Conservation (phyloP, 495 filamentous ascomycete genomes). For the Pseudevernia furfuracea region DNA sequence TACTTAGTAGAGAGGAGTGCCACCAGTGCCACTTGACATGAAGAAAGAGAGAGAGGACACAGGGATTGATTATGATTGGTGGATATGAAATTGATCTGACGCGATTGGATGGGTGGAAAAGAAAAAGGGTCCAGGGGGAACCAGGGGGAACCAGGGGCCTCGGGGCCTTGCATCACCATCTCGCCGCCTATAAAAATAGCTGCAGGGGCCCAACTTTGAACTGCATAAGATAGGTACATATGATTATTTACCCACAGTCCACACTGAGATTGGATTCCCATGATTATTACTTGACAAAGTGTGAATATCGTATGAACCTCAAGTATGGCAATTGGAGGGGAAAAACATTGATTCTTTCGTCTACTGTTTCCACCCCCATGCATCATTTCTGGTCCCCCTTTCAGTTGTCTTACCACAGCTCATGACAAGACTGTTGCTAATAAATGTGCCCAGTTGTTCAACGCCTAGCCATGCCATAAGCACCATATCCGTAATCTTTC, state of each 20-base stretch:
- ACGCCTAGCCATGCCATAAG: background rate
- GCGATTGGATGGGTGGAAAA: background rate
- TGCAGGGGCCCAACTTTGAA: background rate
- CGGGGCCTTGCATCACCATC: background rate
- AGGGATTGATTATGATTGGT: background rate
- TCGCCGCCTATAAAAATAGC: background rate
- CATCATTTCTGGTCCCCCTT: background rate
- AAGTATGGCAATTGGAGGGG: too few relatives aligned
- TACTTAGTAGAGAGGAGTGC: too few relatives aligned
- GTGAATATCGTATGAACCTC: too few relatives aligned
- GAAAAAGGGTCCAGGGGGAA: background rate
- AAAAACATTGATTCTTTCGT: too few relatives aligned
- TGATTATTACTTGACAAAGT: background rate
- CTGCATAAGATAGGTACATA: too few relatives aligned
- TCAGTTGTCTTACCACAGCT: background rate
- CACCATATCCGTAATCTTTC: background rate
- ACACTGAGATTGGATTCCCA: too few relatives aligned
- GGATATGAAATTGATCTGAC: background rate
- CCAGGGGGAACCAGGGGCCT: background rate
- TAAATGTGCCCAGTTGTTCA: background rate
- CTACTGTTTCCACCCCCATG: background rate
- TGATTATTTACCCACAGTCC: too few relatives aligned
- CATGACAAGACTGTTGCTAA: background rate
- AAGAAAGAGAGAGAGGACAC: background rate
- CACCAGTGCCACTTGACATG: too few relatives aligned